Conservation (phyloP, 371 early-diverging fungal species). For the Mucor lusitanicus region DNA sequence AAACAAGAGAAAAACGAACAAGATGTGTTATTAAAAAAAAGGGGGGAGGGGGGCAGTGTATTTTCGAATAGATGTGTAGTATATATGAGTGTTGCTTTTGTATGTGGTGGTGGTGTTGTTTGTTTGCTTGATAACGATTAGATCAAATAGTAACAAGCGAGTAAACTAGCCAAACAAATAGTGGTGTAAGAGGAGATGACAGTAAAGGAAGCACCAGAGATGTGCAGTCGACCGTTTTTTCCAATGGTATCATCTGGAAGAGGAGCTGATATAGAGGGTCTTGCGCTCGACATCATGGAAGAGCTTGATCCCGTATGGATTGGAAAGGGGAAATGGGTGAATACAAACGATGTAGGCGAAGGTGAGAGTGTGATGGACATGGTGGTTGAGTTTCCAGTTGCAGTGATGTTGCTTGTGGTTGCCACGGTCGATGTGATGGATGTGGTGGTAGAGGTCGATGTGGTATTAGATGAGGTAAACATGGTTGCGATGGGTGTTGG, state of each 20-base stretch:
- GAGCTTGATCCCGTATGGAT: constrained; percentile 26
- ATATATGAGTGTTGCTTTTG: background rate
- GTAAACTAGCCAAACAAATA: background rate
- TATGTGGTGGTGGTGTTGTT: background rate
- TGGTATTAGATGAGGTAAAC: background rate
- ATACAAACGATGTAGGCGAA: constrained; percentile 35
- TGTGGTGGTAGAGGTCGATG: constrained; percentile 1
- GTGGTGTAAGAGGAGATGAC: background rate
- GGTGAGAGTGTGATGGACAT: constrained; percentile 10
- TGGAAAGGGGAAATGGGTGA: constrained; percentile 37
- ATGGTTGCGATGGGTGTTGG: constrained; percentile 5
- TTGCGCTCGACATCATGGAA: constrained; percentile 28
- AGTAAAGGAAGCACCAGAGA: constrained; percentile 21
- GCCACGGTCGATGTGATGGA: background rate
- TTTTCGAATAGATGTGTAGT: background rate
- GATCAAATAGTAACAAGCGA: background rate
- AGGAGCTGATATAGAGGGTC: constrained; percentile 44
- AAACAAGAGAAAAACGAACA: background rate
- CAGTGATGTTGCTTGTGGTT: constrained; percentile 1
- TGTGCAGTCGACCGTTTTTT: constrained; percentile 42
- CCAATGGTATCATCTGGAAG: constrained; percentile 49
- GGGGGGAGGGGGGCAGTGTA: background rate
- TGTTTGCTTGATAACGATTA: background rate
- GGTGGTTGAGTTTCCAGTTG: background rate
- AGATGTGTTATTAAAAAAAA: background rate